Conservation (phyloP, 2,329 filamentous ascomycete species). For the Claviceps humidiphila region DNA sequence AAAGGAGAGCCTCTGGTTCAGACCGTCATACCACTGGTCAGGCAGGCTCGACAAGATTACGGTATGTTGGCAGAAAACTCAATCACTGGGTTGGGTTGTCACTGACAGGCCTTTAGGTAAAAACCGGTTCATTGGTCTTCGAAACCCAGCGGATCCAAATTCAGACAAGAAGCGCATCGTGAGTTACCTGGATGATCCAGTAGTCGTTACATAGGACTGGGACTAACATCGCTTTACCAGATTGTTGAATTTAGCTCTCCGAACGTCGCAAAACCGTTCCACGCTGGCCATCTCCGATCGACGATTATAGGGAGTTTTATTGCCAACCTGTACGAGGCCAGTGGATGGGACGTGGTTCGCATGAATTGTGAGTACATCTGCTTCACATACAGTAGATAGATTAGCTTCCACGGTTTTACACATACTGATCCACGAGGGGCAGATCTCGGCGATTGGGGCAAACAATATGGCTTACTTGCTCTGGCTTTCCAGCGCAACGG, state of each 20-base stretch:
- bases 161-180: slow-evolving; percentile 47
- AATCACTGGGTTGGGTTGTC: too few relatives aligned
- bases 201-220: background rate
- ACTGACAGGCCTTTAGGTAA: slow-evolving; percentile 33
- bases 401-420: background rate
- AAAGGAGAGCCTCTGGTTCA: slow-evolving; percentile 52
- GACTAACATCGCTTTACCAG: slow-evolving; percentile 6
- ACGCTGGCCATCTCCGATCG: slow-evolving; percentile 62
- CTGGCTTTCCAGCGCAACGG: slow-evolving; percentile 66
- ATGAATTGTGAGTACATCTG: slow-evolving; percentile 42
- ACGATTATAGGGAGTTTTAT: slow-evolving; percentile 73
- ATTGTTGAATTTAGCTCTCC: slow-evolving; percentile 76
- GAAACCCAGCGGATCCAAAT: slow-evolving; percentile 46
- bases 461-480: slow-evolving; percentile 61
- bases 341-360: slow-evolving; percentile 59
- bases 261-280: slow-evolving; percentile 78
- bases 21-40: slow-evolving; percentile 56
- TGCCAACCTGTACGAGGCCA: slow-evolving; percentile 54
- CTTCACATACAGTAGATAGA: background rate
- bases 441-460: slow-evolving; percentile 71
- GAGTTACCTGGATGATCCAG: background rate
- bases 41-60: slow-evolving; percentile 43
- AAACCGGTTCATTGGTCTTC: slow-evolving; percentile 46
- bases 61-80: slow-evolving; percentile 9
- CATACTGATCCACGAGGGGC: background rate